A percentile compares a stretch with the other conserved stretches of the same genome.
Evolutionary conservation across 257 asterid genomes (phyloP).

Genomic region (Jasminum sambac): DNA sequence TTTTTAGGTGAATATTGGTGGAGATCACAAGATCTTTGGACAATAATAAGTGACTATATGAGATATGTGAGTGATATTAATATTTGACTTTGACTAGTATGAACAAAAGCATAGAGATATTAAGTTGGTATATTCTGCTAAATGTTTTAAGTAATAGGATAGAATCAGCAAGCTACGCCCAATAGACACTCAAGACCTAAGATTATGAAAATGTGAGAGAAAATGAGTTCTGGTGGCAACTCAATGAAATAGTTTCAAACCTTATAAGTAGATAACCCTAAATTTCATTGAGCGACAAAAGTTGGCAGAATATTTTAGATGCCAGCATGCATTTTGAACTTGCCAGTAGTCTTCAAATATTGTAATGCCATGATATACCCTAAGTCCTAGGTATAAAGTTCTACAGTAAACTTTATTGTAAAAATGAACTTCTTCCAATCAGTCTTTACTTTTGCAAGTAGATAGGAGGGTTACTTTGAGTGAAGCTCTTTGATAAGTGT

Average conservation of each 20-base stretch:
- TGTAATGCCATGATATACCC: constrained; percentile 14
- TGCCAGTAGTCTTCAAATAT: constrained; percentile 8
- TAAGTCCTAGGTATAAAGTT: constrained; percentile 3
- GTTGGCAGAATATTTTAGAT: constrained; percentile 3
- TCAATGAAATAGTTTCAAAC: constrained; percentile 1
- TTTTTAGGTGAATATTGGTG: no score
- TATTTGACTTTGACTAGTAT: no score
- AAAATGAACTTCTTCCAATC: background rate
- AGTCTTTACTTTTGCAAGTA: constrained; percentile 43
- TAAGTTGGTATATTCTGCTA: no score
- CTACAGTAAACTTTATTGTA: background rate
- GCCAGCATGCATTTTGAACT: background rate
- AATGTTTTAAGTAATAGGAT: background rate
- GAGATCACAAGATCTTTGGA: no score
- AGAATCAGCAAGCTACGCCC: background rate
- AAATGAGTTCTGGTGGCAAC: background rate
- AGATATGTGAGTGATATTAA: no score
- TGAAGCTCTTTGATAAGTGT: no score
- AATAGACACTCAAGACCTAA: constrained; percentile 2
- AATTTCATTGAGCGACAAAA: constrained; percentile 12
- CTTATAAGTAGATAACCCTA: constrained; percentile 6
- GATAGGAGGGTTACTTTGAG: constrained; percentile 76
- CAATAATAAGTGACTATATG: no score
- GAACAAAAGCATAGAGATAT: no score
- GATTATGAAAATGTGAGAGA: constrained; percentile 2